Conservation (phyloP, 2,329 filamentous ascomycete genomes). For the Cercospora zeae-maydis region DNA sequence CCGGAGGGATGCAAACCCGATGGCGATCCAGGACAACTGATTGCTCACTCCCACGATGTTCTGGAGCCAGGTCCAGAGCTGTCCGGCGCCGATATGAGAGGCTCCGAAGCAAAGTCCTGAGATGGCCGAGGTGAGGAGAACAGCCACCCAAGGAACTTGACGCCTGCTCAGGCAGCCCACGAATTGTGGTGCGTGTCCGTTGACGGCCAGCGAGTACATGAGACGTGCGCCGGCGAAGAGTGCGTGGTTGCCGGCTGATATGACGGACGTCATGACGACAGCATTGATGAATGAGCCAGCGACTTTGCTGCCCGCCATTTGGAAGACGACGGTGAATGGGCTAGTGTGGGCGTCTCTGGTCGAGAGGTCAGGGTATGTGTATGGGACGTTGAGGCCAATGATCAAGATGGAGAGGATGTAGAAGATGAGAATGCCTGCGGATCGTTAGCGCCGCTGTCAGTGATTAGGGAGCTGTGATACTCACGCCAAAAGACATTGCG, state of each 20-base stretch:
- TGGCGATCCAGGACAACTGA: slow-evolving; percentile 63
- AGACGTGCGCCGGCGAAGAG: slow-evolving; percentile 56
- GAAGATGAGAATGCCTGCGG: slow-evolving; percentile 65
- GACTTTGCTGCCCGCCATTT: slow-evolving; percentile 53
- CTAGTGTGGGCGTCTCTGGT: slow-evolving; percentile 43
- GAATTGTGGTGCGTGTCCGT: slow-evolving; percentile 55
- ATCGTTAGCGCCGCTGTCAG: background rate
- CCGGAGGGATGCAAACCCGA: slow-evolving; percentile 62
- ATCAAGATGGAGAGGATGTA: slow-evolving; percentile 71
- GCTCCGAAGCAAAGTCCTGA: slow-evolving; percentile 57
- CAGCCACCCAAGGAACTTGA: slow-evolving; percentile 54
- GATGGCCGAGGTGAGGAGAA: slow-evolving; percentile 43
- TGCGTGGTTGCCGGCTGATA: slow-evolving; percentile 58
- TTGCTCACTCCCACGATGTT: slow-evolving; percentile 67
- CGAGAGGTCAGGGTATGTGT: slow-evolving; percentile 52
- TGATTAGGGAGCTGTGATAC: background rate
- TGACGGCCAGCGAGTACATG: slow-evolving; percentile 55
- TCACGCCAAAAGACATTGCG: slow-evolving; percentile 70
- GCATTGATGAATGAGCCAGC: slow-evolving; percentile 60
- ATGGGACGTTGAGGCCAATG: slow-evolving; percentile 72
- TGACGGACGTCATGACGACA: slow-evolving; percentile 57
- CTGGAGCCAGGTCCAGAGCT: slow-evolving; percentile 65
- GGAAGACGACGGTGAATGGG: slow-evolving; percentile 61
- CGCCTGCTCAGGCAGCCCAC: slow-evolving; percentile 49
- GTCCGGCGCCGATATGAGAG: slow-evolving; percentile 60